These are phyloP conservation scores for Rhodomyrtus psidioides DNA, from an alignment of 441 rosid species.

Conservation along the genomic window DNA sequence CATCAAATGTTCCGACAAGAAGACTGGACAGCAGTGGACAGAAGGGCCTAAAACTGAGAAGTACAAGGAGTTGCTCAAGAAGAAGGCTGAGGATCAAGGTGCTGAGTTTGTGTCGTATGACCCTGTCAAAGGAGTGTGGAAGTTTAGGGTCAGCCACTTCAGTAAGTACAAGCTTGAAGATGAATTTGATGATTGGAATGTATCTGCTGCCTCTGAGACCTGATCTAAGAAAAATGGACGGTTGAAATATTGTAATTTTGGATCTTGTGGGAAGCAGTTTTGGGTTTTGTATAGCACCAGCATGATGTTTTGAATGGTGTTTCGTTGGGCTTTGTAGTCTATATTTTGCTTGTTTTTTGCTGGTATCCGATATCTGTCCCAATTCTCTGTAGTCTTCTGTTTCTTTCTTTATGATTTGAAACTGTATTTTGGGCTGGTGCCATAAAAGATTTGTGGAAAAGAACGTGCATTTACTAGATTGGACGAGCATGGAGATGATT, in stretches of 20 bases:
- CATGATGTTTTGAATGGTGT: background rate
- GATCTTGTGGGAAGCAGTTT: background rate
- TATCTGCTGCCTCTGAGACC: background rate
- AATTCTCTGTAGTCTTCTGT: background rate
- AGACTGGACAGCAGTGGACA: slow-evolving; percentile 53
- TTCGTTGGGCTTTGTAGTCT: background rate
- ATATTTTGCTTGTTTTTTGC: background rate
- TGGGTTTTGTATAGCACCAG: background rate
- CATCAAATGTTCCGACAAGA: slow-evolving; percentile 82
- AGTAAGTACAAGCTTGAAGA: slow-evolving; percentile 59
- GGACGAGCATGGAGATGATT: background rate
- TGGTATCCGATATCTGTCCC: background rate
- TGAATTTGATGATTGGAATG: slow-evolving; percentile 23
- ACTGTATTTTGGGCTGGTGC: background rate
- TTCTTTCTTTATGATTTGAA: background rate
- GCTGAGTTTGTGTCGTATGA: slow-evolving; percentile 87
- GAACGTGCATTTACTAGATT: background rate
- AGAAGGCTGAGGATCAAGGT: slow-evolving; percentile 86
- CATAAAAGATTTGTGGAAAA: background rate
- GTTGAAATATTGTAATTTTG: background rate
- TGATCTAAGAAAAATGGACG: background rate
- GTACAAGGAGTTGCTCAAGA: slow-evolving; percentile 79
- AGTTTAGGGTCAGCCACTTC: slow-evolving; percentile 81
- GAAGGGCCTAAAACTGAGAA: slow-evolving; percentile 68
- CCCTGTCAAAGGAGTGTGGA: slow-evolving; percentile 81